Base-by-base conservation (phyloP, 2,329 filamentous ascomycete species). In the Harringtonia lauricola region DNA sequence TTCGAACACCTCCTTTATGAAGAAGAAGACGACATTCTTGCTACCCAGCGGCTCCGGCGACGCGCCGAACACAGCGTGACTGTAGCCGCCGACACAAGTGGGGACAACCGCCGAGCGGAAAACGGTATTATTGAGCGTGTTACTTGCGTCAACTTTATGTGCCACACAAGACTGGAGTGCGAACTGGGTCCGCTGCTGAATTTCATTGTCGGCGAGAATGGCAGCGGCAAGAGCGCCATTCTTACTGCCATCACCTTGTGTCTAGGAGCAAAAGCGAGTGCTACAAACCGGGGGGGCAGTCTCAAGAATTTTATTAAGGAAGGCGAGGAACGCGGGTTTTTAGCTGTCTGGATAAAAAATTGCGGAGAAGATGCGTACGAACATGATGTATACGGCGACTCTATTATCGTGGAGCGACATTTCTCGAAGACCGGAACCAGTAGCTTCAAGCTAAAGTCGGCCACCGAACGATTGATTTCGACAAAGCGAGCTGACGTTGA, bases 181-280 rank as follows among this genome's bases (percentile, higher is more conserved):
- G 76, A 83, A 45, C 71, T 98, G n/a, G 92, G 92, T 0, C 92
- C 92, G 0, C 68, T 95, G 31, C 94, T 98, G 61, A 98, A 98
- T 63, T 98, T 98, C 63, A 89, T 98, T 49, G 89, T 95, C 44
- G 92, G 92, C 15, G 88, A 95, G 61, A 98, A 98, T 58, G 92
- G 92, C 28, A 96, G 90, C 58, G 92, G 92, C 30, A 98, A 98
- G 67, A 98, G 92, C 60, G 92, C 92, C 3, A 83, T 96, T 14
- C 67, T 98, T 24, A 96, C 92, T 0, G 92, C 88, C 5, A 77
- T 98, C 51, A 95, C 88, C 0, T 72, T 98, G 29, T 96, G 92
- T 56, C 71, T 98, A n/a, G 92, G 92, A 47, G 90, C 86, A 18
- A 96, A 95, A 61, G 89, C 92, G 2, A 86, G 86, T 43, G 79